These are phyloP conservation scores for Holtermanniella nyarrowii DNA, from an alignment of 768 basidiomycete genomes.

Conservation along the genomic window DNA sequence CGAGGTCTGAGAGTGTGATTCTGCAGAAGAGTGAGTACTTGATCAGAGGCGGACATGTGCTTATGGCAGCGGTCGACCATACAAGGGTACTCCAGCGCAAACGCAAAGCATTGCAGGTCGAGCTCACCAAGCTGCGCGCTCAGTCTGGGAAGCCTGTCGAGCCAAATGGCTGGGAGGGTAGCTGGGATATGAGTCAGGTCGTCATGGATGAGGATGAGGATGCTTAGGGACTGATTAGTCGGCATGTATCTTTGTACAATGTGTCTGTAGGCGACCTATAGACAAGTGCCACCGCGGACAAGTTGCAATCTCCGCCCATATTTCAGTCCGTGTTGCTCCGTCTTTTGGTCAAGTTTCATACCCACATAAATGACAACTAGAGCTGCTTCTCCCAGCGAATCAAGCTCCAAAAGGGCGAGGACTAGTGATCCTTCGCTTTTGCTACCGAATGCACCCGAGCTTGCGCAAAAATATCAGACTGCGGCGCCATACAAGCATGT, in stretches of 20 bases:
- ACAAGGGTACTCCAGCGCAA: background rate
- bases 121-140: background rate
- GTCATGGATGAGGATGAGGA: background rate
- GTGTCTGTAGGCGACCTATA: too few relatives aligned
- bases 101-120: background rate
- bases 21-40: conserved; percentile 65
- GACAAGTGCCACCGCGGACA: too few relatives aligned
- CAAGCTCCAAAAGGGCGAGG: too few relatives aligned
- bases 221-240: too few relatives aligned
- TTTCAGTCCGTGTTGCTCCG: too few relatives aligned
- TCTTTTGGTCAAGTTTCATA: too few relatives aligned
- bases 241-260: too few relatives aligned
- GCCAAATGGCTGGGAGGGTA: background rate
- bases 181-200: background rate
- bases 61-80: background rate
- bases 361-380: too few relatives aligned
- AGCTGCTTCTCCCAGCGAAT: too few relatives aligned
- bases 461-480: conserved; percentile 51
- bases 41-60: background rate
- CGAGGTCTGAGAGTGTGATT: conserved; percentile 82
- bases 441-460: conserved; percentile 49
- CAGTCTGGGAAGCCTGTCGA: background rate
- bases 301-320: too few relatives aligned
- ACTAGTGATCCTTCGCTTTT: too few relatives aligned
- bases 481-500: conserved; percentile 72